Evolutionary conservation across 495 filamentous ascomycete species (phyloP), one percentile per base, ranked within the genome.

Genomic region (Penicillium antarcticum): DNA sequence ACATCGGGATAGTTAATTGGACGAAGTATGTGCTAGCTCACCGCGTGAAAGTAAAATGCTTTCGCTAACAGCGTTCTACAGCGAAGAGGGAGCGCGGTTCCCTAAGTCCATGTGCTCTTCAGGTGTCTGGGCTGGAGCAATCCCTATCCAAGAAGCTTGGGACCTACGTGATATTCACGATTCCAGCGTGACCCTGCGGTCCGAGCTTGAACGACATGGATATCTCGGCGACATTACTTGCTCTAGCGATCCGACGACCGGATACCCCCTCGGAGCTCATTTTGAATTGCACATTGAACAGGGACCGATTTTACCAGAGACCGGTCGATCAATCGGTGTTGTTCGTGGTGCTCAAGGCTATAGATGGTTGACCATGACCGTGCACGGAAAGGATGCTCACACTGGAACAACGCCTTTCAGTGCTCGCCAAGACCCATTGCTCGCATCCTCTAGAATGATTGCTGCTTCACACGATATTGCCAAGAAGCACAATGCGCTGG

Each of bases 201-300:
- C 68, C 5, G 86, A 88, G 57, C 73, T 91, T 1, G 72, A 84
- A 53, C 67, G 85, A 19, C 86, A 88, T 35, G 85, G 85, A 4
- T 90, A 87, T 56, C 70, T 87, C 1, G 87, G 86, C 5, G 48
- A 67, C 0, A 69, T 74, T 13, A 23, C 58, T 16, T 70, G 66
- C 24, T 63, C 60, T 36, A 69, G 80, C 55, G 63, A 74, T 52
- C 63, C 73, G 1, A 19, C 44, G 4, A 47, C 45, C 1, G 65
- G 61, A 5, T 63, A 55, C 34, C 64, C 62, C 0, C 79, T 91
- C 49, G 86, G 78, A 9, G 87, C 87, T 2, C 86, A 91, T 58
- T 90, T 91, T 64, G 87, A 91, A 58, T 73, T 89, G 11, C 87
- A 91, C 56, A 91, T 92, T 48, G 88, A 92, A 57, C 87, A 92